Evolutionary conservation across 2,329 filamentous ascomycete species (phyloP), one percentile per base, ranked within the genome.

Genomic region (Dactylellina sp.): DNA sequence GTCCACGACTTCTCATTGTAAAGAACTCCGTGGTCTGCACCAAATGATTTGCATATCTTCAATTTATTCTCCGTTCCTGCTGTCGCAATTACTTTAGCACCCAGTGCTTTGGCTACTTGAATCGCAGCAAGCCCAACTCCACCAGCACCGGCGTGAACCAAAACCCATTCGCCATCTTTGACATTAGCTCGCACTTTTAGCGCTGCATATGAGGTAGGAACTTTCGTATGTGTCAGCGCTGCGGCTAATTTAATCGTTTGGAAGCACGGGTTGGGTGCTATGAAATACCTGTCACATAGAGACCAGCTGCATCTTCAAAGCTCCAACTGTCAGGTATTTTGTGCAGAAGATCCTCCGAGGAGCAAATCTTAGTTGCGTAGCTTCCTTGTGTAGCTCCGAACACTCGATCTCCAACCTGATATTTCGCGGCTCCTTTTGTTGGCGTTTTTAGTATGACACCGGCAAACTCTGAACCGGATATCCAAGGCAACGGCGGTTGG

Each of bases 41-140:
- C 94, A 77, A 92, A 98, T 1, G 85, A 83, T 76, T 85, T 86
- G 52, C 93, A 94, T 7, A 97, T 87, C 64, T 91, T 86, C 7
- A 93, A 85, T 83, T 98, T 98, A 59, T 89, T 87, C 77, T 87
- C 81, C 0, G 90, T 91, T 0, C 93, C 92, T 0, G 93, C 94
- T 0, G 94, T 97, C 2, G 94, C 94, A 75, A 98, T 89, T n/a
- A 98, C 94, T 1, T 86, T 95, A 7, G 94, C 94, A 5, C 94
- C 94, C 57, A 91, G 89, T 0, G 93, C 94, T 82, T 97, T 97
- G 25, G 94, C 94, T 74, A 98, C 89, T 81, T 97, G 94, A 22
- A 98, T 93, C 2, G 94, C 94, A 0, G 93, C 92, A 1, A 97
- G 83, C 0, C 94, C 94, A 9, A 97, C 94, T 14, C 94, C 94